Conservation (phyloP, 106 monocot species). For the Acanthochlamys bracteata region DNA sequence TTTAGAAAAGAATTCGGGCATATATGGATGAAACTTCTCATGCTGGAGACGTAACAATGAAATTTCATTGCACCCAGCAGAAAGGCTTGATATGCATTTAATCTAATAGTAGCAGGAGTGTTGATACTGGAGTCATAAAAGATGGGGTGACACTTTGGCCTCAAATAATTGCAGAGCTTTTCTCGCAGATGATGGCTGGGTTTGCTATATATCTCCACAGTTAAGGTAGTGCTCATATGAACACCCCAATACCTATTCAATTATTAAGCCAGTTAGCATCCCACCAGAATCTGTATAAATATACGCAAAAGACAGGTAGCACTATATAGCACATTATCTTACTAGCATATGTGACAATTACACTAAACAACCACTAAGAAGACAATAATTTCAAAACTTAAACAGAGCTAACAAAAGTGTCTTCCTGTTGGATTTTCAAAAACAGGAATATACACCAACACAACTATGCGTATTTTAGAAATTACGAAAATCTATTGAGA, state of each 20-base stretch:
- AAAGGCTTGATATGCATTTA: conserved; percentile 92
- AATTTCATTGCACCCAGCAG: conserved; percentile 96
- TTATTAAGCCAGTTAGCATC: background rate
- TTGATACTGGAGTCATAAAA: conserved; percentile 83
- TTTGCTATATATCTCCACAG: conserved; percentile 24
- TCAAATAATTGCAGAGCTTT: conserved; percentile 60
- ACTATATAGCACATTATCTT: too few relatives aligned
- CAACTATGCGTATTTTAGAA: too few relatives aligned
- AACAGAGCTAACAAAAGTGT: too few relatives aligned
- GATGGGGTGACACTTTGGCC: conserved; percentile 68
- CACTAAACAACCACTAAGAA: too few relatives aligned
- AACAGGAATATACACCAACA: too few relatives aligned
- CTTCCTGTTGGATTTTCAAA: too few relatives aligned
- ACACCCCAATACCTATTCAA: conserved; percentile 50
- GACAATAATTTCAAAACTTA: too few relatives aligned
- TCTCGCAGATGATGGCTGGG: conserved; percentile 20
- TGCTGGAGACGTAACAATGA: conserved; percentile 53
- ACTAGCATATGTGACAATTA: too few relatives aligned
- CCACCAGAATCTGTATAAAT: background rate
- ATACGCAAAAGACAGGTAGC: too few relatives aligned
- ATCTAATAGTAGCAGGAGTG: conserved; percentile 41
- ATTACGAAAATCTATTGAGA: background rate
- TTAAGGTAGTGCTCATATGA: conserved; percentile 64
- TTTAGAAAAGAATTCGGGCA: conserved; percentile 23
- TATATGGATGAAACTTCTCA: conserved; percentile 13